Base-by-base conservation (phyloP, 768 basidiomycete species). In the Kwoniella dejecticola region DNA sequence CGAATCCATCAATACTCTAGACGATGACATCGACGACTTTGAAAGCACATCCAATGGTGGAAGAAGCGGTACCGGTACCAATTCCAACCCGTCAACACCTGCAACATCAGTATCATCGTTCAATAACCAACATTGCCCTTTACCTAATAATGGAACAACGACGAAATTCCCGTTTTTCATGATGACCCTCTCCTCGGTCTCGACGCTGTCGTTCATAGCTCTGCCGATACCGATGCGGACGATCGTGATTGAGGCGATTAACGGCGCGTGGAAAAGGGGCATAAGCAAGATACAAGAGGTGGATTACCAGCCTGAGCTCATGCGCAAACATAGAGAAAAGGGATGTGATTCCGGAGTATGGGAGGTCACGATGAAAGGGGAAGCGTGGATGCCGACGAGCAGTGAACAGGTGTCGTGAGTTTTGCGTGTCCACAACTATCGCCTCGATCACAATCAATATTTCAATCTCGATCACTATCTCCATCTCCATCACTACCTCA, bases 321-420 rank as follows among this genome's bases (percentile, higher is more conserved):
- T 68, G 70, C 63, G 60, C 60, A 57, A 48, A 40, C 70, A 72
- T 50, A 64, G 61, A 44, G 73, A 75, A 15, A 68, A 63, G 33
- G 71, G 73, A 5, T 70, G 70, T 49, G 71, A 75, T 26, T 64
- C 66, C 17, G 73, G 73, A 5, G 73, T 75, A 2, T 75, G 73
- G 73, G 70, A 75, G 44, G 60, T 75, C 15, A 60, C 52, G 15
- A 29, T 72, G 59, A 72, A 68, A 48, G 70, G 60, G 6, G 57
- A 64, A 27, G 60, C 61, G 26, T 75, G 73, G 73, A 66, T 70
- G 56, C 73, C 73, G 2, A 54, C 64, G 5, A 70, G 63, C 19
- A 52, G 52, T 33, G 73, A 75, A 12, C 69, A 68, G 49, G 73
- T 75, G 26, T 59, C 68, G 70, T 72, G 58, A 68, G 72, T 74